phyloP scores from a whole-genome alignment of 192 early-diverging fungal genomes.

The Phycomyces nitens region DNA sequence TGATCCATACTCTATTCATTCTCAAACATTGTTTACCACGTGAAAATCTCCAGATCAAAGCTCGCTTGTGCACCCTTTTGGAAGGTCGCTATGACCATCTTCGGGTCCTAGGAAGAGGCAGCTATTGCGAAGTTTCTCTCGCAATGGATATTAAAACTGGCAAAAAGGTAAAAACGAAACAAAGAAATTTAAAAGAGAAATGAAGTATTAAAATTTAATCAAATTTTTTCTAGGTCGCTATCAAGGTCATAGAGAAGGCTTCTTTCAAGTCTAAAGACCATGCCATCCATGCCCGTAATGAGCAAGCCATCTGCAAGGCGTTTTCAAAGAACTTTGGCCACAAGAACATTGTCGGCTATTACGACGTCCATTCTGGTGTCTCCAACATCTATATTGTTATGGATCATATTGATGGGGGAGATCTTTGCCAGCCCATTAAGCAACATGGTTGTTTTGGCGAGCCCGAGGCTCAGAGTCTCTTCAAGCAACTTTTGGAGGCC shows the following conservation, averaged over 20 bases:
- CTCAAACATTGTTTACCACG: too few relatives aligned
- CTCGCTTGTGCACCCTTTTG: too few relatives aligned
- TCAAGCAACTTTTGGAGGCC: conserved; percentile 50
- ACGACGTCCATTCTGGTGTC: conserved; percentile 46
- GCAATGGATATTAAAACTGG: too few relatives aligned
- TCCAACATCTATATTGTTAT: conserved; percentile 57
- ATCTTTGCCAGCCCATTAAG: conserved; percentile 57
- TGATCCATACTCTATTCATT: too few relatives aligned
- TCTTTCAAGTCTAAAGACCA: conserved; percentile 54
- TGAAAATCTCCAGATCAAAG: too few relatives aligned
- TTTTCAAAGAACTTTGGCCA: conserved; percentile 39
- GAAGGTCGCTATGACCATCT: too few relatives aligned
- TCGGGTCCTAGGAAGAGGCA: too few relatives aligned
- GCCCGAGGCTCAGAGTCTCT: conserved; percentile 44
- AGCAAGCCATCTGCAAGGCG: conserved; percentile 45
- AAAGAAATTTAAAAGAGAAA: too few relatives aligned
- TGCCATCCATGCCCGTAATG: conserved; percentile 42
- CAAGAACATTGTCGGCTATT: conserved; percentile 52
- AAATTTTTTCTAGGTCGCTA: too few relatives aligned
- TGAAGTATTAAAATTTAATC: too few relatives aligned
- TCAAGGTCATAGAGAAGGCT: conserved; percentile 57
- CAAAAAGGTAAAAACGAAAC: too few relatives aligned
- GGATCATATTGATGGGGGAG: conserved; percentile 58
- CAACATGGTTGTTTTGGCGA: conserved; percentile 45
- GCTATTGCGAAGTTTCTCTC: too few relatives aligned